phyloP scores from a whole-genome alignment of 2,329 filamentous ascomycete species.

The Pyrenochaeta sp. region DNA sequence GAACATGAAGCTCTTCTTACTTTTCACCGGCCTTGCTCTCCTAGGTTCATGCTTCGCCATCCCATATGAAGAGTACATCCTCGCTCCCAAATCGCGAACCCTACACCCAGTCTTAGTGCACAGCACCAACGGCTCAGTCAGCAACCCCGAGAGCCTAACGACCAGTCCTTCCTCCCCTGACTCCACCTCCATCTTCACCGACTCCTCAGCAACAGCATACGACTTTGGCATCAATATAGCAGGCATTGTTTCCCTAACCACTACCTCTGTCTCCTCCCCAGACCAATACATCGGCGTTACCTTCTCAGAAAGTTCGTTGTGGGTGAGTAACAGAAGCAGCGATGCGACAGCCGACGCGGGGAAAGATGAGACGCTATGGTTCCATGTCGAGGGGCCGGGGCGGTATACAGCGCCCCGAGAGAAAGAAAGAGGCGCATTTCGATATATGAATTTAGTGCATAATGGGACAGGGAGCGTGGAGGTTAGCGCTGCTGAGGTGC shows the following conservation, averaged over 20 bases:
- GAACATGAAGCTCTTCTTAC: conserved; percentile 7
- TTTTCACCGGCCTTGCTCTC: conserved; percentile 1
- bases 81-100: conserved; percentile 51
- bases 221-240: conserved; percentile 56
- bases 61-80: conserved; percentile 53
- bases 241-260: conserved; percentile 49
- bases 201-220: conserved; percentile 50
- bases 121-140: conserved; percentile 51
- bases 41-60: conserved; percentile 12
- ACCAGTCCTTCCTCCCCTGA: conserved; percentile 20
- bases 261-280: conserved; percentile 43
- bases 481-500: conserved; percentile 47
- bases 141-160: conserved; percentile 44
- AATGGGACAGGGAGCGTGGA: conserved; percentile 54
- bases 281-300: conserved; percentile 54
- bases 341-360: conserved; percentile 59
- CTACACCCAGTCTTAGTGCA: conserved; percentile 44
- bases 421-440: conserved; percentile 56
- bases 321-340: conserved; percentile 57
- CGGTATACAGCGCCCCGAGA: conserved; percentile 53
- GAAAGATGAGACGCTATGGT: conserved; percentile 60
- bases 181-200: conserved; percentile 47
- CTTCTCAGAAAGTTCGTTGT: conserved; percentile 56
- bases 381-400: conserved; percentile 51
- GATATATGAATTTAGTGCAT: conserved; percentile 56